Percentiles rank a stretch among this genome's conserved stretches.
Conservation (phyloP, 371 early-diverging fungal species). For the Rhizopus sp. region DNA sequence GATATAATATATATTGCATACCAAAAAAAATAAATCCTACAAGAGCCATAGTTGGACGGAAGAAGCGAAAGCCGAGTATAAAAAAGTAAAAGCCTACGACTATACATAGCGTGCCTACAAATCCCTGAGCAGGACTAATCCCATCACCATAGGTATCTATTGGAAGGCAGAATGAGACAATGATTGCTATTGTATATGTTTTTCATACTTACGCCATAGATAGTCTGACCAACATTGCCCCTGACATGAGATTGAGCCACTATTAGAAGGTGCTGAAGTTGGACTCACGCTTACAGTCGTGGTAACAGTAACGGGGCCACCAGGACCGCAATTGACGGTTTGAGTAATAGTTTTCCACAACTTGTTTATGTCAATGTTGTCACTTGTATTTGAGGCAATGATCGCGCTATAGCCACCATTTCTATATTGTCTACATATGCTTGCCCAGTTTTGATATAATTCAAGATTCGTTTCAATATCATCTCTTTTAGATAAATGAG, state of each 20-base stretch:
- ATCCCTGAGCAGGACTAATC: conserved; percentile 43
- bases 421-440: conserved; percentile 21
- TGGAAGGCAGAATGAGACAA: background rate
- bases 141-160: conserved; percentile 49
- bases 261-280: conserved; percentile 4
- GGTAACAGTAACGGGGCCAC: conserved; percentile 40
- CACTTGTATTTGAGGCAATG: conserved; percentile 3
- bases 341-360: conserved; percentile 39
- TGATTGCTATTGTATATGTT: background rate
- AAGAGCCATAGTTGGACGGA: conserved; percentile 43
- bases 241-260: conserved; percentile 14
- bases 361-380: conserved; percentile 13
- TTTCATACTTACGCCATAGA: conserved; percentile 39
- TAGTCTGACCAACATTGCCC: conserved; percentile 47
- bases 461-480: conserved; percentile 27
- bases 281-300: conserved; percentile 20
- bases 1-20: conserved; percentile 12
- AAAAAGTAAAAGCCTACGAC: conserved; percentile 42
- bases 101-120: conserved; percentile 42
- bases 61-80: conserved; percentile 45
- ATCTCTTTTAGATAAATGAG: conserved; percentile 25
- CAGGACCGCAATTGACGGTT: conserved; percentile 42
- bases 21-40: conserved; percentile 56
- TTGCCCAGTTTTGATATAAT: conserved; percentile 37
- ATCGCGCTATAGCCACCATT: conserved; percentile 12